These are phyloP conservation scores for Neospermospora avenae DNA, from an alignment of 2,329 filamentous ascomycete genomes.

Conservation along the genomic window DNA sequence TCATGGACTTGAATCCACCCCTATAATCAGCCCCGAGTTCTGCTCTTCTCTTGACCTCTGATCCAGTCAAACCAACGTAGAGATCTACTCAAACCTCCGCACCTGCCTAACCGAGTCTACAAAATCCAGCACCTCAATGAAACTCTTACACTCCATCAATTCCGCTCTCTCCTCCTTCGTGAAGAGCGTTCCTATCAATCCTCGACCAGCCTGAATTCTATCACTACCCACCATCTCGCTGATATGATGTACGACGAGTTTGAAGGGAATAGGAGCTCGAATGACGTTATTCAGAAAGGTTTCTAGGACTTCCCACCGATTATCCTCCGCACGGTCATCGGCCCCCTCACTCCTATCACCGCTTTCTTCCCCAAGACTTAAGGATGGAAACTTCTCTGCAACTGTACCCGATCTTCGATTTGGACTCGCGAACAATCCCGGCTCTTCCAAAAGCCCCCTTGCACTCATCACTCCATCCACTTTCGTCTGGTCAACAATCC, in stretches of 20 bases:
- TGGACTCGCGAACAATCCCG: slow-evolving; percentile 52
- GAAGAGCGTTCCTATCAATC: slow-evolving; percentile 37
- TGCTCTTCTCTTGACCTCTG: neutral
- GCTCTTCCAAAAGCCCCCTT: slow-evolving; percentile 64
- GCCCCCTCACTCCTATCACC: slow-evolving; percentile 19
- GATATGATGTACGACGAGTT: slow-evolving; percentile 63
- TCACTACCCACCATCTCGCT: slow-evolving; percentile 63
- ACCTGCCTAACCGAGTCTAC: slow-evolving; percentile 48
- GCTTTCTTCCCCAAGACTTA: neutral
- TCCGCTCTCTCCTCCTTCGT: slow-evolving; percentile 52
- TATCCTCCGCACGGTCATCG: slow-evolving; percentile 32
- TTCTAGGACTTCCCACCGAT: slow-evolving; percentile 61
- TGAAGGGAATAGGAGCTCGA: slow-evolving; percentile 57
- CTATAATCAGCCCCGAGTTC: neutral
- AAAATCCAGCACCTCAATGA: slow-evolving; percentile 59
- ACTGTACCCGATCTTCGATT: too few relatives aligned
- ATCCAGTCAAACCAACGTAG: too few relatives aligned
- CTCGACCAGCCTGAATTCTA: slow-evolving; percentile 50
- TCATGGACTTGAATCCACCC: too few relatives aligned
- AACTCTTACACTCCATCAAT: slow-evolving; percentile 48
- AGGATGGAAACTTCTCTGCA: too few relatives aligned
- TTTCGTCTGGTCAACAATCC: slow-evolving; percentile 39
- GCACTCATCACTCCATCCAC: slow-evolving; percentile 68
- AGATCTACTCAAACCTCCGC: slow-evolving; percentile 12
- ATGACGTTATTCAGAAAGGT: slow-evolving; percentile 58